These are phyloP conservation scores for Yamadazyma takamatsuzukensis DNA, from an alignment of 805 yeast species.

Conservation along the genomic window DNA sequence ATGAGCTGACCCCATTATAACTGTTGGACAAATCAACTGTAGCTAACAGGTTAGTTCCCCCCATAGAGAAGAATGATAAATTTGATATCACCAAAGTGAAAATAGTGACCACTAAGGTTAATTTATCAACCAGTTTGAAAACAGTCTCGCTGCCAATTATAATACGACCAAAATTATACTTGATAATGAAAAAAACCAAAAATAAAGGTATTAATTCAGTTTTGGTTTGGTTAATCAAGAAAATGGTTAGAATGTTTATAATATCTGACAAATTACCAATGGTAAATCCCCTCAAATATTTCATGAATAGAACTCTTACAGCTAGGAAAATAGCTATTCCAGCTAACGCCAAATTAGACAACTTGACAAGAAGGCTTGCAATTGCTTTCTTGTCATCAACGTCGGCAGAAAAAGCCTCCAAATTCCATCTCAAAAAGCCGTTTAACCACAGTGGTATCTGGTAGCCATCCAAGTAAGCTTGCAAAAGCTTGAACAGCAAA, in stretches of 20 bases:
- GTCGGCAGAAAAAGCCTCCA: constrained; percentile 22
- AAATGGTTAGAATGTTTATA: constrained; percentile 30
- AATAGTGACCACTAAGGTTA: constrained; percentile 22
- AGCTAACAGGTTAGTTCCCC: constrained; percentile 89
- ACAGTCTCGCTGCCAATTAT: constrained; percentile 1
- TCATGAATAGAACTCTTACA: constrained; percentile 23
- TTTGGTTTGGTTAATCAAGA: constrained; percentile 54
- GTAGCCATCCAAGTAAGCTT: constrained; percentile 54
- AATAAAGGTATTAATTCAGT: constrained; percentile 55
- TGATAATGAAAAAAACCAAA: constrained; percentile 31
- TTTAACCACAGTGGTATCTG: constrained; percentile 40
- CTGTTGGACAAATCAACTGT: constrained; percentile 89
- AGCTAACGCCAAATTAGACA: constrained; percentile 22
- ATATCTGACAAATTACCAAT: constrained; percentile 33
- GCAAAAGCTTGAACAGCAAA: constrained; percentile 52
- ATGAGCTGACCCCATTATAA: constrained; percentile 79
- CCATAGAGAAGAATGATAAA: constrained; percentile 78
- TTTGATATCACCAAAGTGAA: constrained; percentile 60
- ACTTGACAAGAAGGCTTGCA: constrained; percentile 12
- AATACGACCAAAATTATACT: constrained; percentile 9
- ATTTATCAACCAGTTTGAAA: constrained; percentile 1
- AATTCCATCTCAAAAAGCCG: constrained; percentile 23
- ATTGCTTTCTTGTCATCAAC: constrained; percentile 9
- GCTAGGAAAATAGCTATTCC: constrained; percentile 27
- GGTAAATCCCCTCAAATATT: constrained; percentile 19